Percentiles rank a stretch among this genome's conserved stretches.
phyloP scores from a whole-genome alignment of 176 grass and related monocot species.

The Poa annua region DNA sequence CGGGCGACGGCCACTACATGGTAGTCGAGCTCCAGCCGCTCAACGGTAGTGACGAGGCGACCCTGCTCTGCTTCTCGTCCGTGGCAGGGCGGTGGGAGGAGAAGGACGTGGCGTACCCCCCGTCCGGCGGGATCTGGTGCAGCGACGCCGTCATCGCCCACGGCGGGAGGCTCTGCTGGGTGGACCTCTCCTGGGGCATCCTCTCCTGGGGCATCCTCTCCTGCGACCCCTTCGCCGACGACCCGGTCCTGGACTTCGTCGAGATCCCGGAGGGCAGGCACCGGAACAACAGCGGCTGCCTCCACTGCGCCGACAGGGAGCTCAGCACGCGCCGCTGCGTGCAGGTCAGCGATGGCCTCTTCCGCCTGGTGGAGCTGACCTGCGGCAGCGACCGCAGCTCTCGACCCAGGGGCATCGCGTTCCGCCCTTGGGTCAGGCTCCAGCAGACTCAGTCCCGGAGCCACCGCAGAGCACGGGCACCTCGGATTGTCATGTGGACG shows the following conservation, averaged over 20 bases:
- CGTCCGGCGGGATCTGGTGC: constrained; percentile 3
- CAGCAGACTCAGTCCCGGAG: background rate
- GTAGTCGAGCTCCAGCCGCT: constrained; percentile 21
- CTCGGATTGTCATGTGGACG: constrained; percentile 26
- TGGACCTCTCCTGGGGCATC: constrained; percentile 28
- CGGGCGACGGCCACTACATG: background rate
- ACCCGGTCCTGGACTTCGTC: constrained; percentile 19
- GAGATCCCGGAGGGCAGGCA: constrained; percentile 8
- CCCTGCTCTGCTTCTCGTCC: constrained; percentile 9
- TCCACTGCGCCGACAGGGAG: constrained; percentile 14
- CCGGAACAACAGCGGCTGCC: background rate
- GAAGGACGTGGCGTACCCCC: constrained; percentile 16
- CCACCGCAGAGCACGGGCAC: background rate
- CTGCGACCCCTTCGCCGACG: constrained; percentile 15
- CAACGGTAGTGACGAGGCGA: constrained; percentile 2
- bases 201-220: constrained; percentile 23
- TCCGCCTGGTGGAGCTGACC: constrained; percentile 9
- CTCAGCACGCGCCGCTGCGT: constrained; percentile 21
- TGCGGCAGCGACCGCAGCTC: constrained; percentile 21
- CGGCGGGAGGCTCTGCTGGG: constrained; percentile 28
- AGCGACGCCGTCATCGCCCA: constrained; percentile 4
- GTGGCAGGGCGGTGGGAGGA: background rate
- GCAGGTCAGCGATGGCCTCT: background rate
- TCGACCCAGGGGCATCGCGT: background rate
- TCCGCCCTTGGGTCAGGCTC: constrained; percentile 3